These are phyloP conservation scores for Cystobasidium sp. DNA, from an alignment of 1,284 basidiomycete genomes.

Conservation along the genomic window DNA sequence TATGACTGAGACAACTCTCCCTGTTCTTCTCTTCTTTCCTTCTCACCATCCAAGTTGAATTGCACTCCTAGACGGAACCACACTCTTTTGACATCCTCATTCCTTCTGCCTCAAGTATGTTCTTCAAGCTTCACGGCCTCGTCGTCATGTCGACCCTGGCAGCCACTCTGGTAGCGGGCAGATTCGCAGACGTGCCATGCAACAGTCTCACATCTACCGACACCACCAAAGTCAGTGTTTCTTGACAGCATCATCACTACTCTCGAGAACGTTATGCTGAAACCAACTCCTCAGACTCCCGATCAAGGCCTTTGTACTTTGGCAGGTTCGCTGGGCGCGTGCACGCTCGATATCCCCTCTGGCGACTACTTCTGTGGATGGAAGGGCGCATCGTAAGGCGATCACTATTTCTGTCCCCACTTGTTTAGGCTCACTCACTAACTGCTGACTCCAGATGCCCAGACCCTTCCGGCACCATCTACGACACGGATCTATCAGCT, in stretches of 20 bases:
- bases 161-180: background rate
- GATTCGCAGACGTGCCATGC: conserved; percentile 18
- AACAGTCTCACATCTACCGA: background rate
- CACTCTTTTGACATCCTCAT: too few species aligned
- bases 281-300: background rate
- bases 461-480: conserved; percentile 15
- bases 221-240: background rate
- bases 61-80: too few species aligned
- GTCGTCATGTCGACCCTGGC: background rate
- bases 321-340: conserved; percentile 7
- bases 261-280: background rate
- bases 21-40: too few species aligned
- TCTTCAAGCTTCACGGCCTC: background rate
- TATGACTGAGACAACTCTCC: too few species aligned
- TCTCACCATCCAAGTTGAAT: too few species aligned
- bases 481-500: background rate
- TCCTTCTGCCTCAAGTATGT: too few species aligned
- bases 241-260: background rate
- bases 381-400: conserved; percentile 20
- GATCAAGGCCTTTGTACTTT: conserved; percentile 20
- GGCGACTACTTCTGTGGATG: conserved; percentile 27
- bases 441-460: background rate
- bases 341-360: background rate
- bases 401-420: background rate
- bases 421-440: background rate